Percentiles rank a stretch among this genome's conserved stretches.
These are phyloP conservation scores for Pleochaeta shiraiana DNA, from an alignment of 2,329 filamentous ascomycete genomes.

Conservation along the genomic window DNA sequence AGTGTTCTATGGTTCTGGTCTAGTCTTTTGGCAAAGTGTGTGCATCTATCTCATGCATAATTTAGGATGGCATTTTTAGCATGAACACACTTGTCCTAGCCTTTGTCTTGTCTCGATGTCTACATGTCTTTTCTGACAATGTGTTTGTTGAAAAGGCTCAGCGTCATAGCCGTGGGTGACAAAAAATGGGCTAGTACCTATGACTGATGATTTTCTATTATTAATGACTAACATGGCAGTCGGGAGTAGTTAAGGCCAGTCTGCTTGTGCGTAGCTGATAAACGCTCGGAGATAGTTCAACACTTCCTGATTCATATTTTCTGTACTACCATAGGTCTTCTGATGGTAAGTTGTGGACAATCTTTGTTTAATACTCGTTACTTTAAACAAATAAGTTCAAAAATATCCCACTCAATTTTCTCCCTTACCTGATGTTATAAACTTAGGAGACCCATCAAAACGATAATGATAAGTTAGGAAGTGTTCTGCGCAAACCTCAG, in stretches of 20 bases:
- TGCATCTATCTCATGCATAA: not conserved
- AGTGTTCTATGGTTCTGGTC: not conserved
- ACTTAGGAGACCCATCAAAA: conserved; percentile 1
- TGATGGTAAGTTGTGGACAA: not conserved
- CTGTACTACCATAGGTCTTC: not conserved
- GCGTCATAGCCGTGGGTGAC: not conserved
- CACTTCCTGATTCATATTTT: not conserved
- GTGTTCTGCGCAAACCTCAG: conserved; percentile 1
- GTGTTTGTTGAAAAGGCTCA: not conserved
- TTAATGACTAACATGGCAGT: not conserved
- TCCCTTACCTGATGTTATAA: conserved; percentile 1
- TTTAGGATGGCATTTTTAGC: not conserved
- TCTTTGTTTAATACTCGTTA: not conserved
- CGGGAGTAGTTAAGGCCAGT: not conserved
- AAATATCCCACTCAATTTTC: conserved; percentile 2
- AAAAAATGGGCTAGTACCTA: conserved; percentile 3
- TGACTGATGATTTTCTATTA: conserved; percentile 3
- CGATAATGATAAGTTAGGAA: conserved; percentile 3
- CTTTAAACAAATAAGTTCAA: not conserved
- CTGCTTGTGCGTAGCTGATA: not conserved
- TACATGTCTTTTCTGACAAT: not conserved
- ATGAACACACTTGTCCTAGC: not conserved
- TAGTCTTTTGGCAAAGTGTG: not conserved
- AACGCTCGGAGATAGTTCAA: not conserved
- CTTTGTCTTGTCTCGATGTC: not conserved